These are phyloP conservation scores for Peniophora sp. DNA, from an alignment of 1,284 basidiomycete species.

Conservation along the genomic window DNA sequence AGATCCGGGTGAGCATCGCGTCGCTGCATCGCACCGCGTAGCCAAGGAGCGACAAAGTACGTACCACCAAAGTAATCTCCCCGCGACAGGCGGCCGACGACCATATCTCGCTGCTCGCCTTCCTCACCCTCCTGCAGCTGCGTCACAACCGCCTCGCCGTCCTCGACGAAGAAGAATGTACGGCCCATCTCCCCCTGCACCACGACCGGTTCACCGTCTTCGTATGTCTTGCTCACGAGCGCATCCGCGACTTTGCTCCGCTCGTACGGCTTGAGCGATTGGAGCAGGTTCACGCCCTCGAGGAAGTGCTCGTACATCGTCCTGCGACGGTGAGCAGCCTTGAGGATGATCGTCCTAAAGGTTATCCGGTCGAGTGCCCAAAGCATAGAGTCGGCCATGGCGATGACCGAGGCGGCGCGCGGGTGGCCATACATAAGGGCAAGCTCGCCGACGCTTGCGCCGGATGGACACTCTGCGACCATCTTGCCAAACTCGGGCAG, in stretches of 20 bases:
- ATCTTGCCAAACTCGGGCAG: conserved; percentile 73
- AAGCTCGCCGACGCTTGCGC: conserved; percentile 91
- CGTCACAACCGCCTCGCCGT: conserved; percentile 83
- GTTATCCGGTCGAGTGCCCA: conserved; percentile 97
- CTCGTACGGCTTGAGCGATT: conserved; percentile 80
- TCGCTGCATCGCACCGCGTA: not conserved
- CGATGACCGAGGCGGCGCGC: conserved; percentile 88
- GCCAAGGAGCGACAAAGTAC: conserved; percentile 18
- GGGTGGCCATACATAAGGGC: conserved; percentile 98
- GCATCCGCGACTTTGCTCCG: conserved; percentile 97
- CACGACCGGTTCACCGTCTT: conserved; percentile 83
- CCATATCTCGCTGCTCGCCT: conserved; percentile 54
- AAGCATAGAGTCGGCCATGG: conserved; percentile 77
- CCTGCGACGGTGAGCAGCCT: conserved; percentile 78
- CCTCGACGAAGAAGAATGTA: conserved; percentile 96
- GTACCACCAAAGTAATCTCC: conserved; percentile 98
- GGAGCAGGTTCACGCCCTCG: conserved; percentile 83
- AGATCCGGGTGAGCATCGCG: not conserved
- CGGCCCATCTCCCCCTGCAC: conserved; percentile 91
- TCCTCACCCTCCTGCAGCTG: conserved; percentile 61
- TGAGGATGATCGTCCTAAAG: conserved; percentile 96
- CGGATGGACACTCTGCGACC: conserved; percentile 81
- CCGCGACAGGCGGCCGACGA: conserved; percentile 72
- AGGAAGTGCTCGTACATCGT: conserved; percentile 97
- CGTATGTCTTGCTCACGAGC: conserved; percentile 77